A percentile compares a stretch with the other conserved stretches of the same genome.
These are phyloP conservation scores for Aspergillus sparsus DNA, from an alignment of 495 filamentous ascomycete genomes.

Conservation along the genomic window DNA sequence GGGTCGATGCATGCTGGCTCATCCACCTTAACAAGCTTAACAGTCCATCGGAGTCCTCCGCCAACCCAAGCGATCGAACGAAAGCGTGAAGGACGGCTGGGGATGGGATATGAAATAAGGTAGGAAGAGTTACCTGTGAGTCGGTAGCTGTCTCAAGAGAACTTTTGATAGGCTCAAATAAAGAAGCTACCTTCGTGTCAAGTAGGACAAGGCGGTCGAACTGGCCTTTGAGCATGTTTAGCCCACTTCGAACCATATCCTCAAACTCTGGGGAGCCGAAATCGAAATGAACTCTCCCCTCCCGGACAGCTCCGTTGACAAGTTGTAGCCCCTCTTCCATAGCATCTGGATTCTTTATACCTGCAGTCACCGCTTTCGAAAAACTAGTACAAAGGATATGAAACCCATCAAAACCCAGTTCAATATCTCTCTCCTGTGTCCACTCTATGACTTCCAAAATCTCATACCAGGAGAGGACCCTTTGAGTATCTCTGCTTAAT, in stretches of 20 bases:
- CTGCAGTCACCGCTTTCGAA: conserved; percentile 41
- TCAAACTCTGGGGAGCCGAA: conserved; percentile 23
- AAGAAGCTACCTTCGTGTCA: conserved; percentile 25
- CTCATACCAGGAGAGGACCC: conserved; percentile 48
- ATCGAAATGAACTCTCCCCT: conserved; percentile 12
- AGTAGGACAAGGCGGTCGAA: conserved; percentile 44
- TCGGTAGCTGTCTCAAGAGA: conserved; percentile 18
- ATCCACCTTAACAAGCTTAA: conserved; percentile 57
- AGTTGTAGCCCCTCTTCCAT: conserved; percentile 31
- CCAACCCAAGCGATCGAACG: conserved; percentile 52
- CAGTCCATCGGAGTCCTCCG: conserved; percentile 52
- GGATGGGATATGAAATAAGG: conserved; percentile 43
- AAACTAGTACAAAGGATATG: conserved; percentile 48
- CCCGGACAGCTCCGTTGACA: conserved; percentile 19
- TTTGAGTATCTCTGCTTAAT: conserved; percentile 30
- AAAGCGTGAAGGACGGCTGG: conserved; percentile 54
- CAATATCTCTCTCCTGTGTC: conserved; percentile 42
- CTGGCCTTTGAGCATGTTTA: conserved; percentile 36
- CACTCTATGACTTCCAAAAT: conserved; percentile 34
- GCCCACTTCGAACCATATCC: conserved; percentile 34
- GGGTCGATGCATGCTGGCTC: conserved; percentile 37
- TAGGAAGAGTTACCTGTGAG: conserved; percentile 30
- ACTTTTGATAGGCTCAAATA: conserved; percentile 28
- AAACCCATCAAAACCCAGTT: conserved; percentile 46
- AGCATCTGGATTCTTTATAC: conserved; percentile 26